Evolutionary conservation across 768 basidiomycete species (phyloP), one percentile per base, ranked within the genome.

Genomic region (Sistotremastrum niveocremeum): DNA sequence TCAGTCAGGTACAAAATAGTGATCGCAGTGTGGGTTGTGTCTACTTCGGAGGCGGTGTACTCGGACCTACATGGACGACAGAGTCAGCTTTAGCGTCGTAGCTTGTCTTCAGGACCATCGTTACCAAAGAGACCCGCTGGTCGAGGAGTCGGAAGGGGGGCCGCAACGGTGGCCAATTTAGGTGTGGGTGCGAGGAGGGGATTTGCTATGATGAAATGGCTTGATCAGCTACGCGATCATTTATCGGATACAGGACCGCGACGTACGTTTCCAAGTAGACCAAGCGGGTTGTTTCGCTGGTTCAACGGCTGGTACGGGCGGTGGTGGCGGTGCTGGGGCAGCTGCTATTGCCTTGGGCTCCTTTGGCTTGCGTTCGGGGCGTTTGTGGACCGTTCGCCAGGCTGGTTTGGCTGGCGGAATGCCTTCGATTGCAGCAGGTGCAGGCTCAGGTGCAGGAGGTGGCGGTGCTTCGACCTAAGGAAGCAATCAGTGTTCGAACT

Each of bases 191-290:
- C 37, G 2, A 48, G 31, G 9, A 48, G 47, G 12, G 47, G 47
- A 12, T 48, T 48, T 8, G 47, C 47, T 48, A 34, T 29, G 12
- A 29, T 20, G 39, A 33, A 33, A 35, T 35, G 37, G 37, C 30
- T 41, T 41, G 8, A 20, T 29, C 30, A 41, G 41, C 30, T 11
- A 10, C 30, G 12, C 4, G 11, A 10, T 31, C 4, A 41, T 12
- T 12, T 12, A 39, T 12, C 4, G 11, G 20, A 29, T n/a, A 53
- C 40, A 49, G 12, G 45, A 29, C n/a, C 35, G 35, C 45, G 36
- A 71, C 78, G 63, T 52, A 88, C 84, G 85, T 67, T 78, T 71
- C 85, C 84, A 88, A 54, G 86, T 83, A 1, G 84, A 76, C 85
- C 85, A 88, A 1, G 85, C 74, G n/a, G 84, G 83, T 31, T 76